Evolutionary conservation across 305 asterid genomes (phyloP).

Genomic region (Fraxinus baroniana): DNA sequence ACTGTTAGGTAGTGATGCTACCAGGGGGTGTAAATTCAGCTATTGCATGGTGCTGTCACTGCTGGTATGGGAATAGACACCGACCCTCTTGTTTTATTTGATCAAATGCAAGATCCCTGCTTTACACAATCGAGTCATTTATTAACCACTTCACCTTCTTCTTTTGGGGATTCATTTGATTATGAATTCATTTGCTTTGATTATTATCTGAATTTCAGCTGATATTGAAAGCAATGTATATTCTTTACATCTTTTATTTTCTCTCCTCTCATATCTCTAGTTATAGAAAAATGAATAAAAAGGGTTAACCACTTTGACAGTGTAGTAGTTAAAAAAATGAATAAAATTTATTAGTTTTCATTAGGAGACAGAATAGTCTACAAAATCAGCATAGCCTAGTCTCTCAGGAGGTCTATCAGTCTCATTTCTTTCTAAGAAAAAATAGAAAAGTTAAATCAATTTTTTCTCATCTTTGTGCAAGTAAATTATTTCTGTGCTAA

Average conservation of each 20-base stretch:
- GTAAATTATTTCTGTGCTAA: constrained; percentile 2
- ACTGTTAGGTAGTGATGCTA: neutral
- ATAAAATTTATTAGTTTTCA: neutral
- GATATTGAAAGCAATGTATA: neutral
- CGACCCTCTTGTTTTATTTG: neutral
- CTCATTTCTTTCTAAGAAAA: neutral
- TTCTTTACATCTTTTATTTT: constrained; percentile 7
- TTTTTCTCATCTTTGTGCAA: neutral
- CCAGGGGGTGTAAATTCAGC: neutral
- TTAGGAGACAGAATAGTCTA: neutral
- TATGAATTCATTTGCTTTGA: neutral
- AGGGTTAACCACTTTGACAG: neutral
- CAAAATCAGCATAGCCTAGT: neutral
- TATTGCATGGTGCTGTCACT: neutral
- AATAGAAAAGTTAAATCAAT: neutral
- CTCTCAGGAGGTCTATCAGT: neutral
- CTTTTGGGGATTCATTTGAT: neutral
- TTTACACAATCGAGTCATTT: neutral
- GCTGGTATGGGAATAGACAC: neutral
- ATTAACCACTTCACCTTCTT: neutral
- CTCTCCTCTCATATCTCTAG: constrained; percentile 5
- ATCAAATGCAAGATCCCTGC: neutral
- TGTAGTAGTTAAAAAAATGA: no score
- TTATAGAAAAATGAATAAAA: neutral
- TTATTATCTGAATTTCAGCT: neutral